Evolutionary conservation across 108 stramenopile genomes (phyloP).

Genomic region (Pseudonitzschia multistriata): DNA sequence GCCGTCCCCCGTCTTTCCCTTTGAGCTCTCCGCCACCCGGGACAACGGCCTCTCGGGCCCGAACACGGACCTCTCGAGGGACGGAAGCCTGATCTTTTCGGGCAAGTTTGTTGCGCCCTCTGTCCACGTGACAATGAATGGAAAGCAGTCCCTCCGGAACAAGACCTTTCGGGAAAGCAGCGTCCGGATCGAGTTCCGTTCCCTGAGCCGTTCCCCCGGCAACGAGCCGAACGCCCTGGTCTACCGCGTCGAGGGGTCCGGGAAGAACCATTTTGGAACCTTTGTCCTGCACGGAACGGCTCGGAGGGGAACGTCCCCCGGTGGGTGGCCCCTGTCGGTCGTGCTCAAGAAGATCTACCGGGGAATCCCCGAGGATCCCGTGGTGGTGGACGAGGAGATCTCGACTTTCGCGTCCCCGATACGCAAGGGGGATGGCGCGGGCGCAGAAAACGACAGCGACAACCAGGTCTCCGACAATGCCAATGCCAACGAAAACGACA

Average conservation of each 20-base stretch:
- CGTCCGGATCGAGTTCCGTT: conserved; percentile 3
- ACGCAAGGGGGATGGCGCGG: no score
- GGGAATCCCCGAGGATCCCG: no score
- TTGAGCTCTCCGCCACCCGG: not conserved
- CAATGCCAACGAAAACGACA: not conserved
- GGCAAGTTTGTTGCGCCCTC: not conserved
- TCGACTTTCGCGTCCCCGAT: no score
- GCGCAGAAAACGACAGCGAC: not conserved
- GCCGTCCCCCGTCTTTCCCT: not conserved
- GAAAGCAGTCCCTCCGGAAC: not conserved
- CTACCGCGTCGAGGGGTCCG: conserved; percentile 5
- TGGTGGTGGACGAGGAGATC: no score
- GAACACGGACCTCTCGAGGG: not conserved
- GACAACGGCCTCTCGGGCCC: no score
- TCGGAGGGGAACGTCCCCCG: not conserved
- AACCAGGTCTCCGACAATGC: not conserved
- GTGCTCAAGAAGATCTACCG: not conserved
- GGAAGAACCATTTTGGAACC: not conserved
- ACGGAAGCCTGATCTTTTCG: not conserved
- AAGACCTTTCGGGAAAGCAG: not conserved
- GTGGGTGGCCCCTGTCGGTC: not conserved
- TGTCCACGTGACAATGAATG: not conserved
- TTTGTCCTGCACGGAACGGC: conserved; percentile 1
- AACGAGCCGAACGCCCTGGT: no score
- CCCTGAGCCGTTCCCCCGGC: not conserved